A percentile compares a stretch with the other conserved stretches of the same genome.
These are phyloP conservation scores for Nakazawaea sp. DNA, from an alignment of 805 yeast genomes.

Conservation along the genomic window DNA sequence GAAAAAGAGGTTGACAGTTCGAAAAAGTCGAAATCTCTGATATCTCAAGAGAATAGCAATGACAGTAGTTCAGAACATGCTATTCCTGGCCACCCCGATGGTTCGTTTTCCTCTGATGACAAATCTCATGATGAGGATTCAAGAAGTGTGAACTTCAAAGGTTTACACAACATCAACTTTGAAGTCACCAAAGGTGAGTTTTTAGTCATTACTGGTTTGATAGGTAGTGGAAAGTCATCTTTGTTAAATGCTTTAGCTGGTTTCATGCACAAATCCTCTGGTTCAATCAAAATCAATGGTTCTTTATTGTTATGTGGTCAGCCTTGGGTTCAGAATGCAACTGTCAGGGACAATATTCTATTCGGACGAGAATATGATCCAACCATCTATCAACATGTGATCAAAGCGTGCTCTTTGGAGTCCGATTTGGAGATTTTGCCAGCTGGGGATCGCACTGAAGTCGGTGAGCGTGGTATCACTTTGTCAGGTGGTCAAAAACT, in stretches of 20 bases:
- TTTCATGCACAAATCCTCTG: constrained; percentile 44
- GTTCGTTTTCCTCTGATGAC: no score
- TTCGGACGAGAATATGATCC: constrained; percentile 42
- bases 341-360: constrained; percentile 42
- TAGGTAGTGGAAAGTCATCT: constrained; percentile 73
- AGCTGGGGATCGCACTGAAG: constrained; percentile 47
- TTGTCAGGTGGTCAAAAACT: constrained; percentile 62
- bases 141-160: constrained; percentile 24
- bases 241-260: constrained; percentile 60
- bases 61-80: constrained; percentile 1
- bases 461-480: constrained; percentile 57
- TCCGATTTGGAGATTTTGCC: constrained; percentile 41
- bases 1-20: constrained; percentile 14
- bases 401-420: constrained; percentile 42
- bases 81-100: no score
- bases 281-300: constrained; percentile 45
- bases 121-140: constrained; percentile 6
- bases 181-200: constrained; percentile 59
- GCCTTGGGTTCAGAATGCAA: constrained; percentile 46
- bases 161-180: constrained; percentile 46
- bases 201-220: constrained; percentile 68
- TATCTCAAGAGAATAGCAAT: no score
- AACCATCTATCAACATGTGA: constrained; percentile 31
- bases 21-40: constrained; percentile 6
- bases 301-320: constrained; percentile 42